A percentile compares a stretch with the other conserved stretches of the same genome.
Conservation (phyloP, 2,329 filamentous ascomycete genomes). For the Aureobasidium mangrovei region DNA sequence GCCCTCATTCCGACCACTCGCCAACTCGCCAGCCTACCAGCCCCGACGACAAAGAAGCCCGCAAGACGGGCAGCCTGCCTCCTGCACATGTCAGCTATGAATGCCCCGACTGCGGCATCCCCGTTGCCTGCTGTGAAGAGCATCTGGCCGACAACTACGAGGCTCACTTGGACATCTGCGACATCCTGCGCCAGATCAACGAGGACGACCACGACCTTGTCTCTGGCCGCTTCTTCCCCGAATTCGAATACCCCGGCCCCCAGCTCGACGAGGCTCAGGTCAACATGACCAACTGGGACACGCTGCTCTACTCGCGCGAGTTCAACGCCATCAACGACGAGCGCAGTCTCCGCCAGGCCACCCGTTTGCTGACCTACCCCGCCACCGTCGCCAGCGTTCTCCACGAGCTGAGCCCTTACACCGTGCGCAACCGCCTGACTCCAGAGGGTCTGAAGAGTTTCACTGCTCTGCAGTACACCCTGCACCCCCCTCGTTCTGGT, state of each 20-base stretch:
- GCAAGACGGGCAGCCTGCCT: slow-evolving; percentile 51
- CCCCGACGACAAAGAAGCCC: slow-evolving; percentile 54
- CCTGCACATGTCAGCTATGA: slow-evolving; percentile 85
- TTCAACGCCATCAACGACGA: slow-evolving; percentile 88
- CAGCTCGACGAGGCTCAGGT: slow-evolving; percentile 88
- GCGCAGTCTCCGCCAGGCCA: slow-evolving; percentile 84
- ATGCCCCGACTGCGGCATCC: slow-evolving; percentile 91
- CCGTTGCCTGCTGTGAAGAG: slow-evolving; percentile 85
- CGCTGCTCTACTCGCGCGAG: slow-evolving; percentile 84
- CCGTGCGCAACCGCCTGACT: slow-evolving; percentile 69
- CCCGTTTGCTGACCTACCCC: slow-evolving; percentile 86
- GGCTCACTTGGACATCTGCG: slow-evolving; percentile 82
- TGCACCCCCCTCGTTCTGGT: slow-evolving; percentile 78
- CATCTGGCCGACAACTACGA: slow-evolving; percentile 98
- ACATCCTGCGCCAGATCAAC: slow-evolving; percentile 84
- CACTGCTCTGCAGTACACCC: slow-evolving; percentile 77
- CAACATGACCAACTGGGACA: slow-evolving; percentile 99
- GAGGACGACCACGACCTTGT: slow-evolving; percentile 94
- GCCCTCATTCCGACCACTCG: slow-evolving; percentile 81
- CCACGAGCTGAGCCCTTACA: slow-evolving; percentile 91
- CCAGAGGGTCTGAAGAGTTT: slow-evolving; percentile 87
- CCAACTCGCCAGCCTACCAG: slow-evolving; percentile 61
- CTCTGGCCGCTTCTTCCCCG: slow-evolving; percentile 83
- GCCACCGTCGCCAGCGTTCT: slow-evolving; percentile 83
- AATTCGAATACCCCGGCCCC: slow-evolving; percentile 81